phyloP scores from a whole-genome alignment of 805 yeast genomes.

The Sugiyamaella floridensis region DNA sequence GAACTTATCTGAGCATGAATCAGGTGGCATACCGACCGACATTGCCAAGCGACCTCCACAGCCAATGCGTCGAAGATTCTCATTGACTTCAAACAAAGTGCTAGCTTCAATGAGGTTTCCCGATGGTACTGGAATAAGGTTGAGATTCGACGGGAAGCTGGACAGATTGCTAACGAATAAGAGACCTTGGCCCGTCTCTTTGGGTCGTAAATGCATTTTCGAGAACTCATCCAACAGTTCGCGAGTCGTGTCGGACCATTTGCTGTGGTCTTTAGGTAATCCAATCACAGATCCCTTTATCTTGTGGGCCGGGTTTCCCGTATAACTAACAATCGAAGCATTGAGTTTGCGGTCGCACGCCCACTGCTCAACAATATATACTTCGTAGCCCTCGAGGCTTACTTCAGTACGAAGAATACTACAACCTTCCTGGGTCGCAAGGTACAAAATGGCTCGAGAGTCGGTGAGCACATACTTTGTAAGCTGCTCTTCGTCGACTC shows the following conservation, averaged over 20 bases:
- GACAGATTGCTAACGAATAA: constrained; percentile 80
- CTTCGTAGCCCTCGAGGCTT: constrained; percentile 67
- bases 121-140: constrained; percentile 57
- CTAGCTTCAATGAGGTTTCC: constrained; percentile 38
- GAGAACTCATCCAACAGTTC: constrained; percentile 60
- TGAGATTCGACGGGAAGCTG: constrained; percentile 66
- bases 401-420: constrained; percentile 37
- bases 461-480: constrained; percentile 27
- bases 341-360: constrained; percentile 62
- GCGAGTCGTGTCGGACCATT: constrained; percentile 48
- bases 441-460: constrained; percentile 18
- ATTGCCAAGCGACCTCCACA: constrained; percentile 85
- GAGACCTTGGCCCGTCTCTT: constrained; percentile 50
- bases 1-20: constrained; percentile 76
- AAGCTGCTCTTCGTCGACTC: neutral
- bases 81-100: constrained; percentile 60
- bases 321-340: constrained; percentile 68
- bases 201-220: constrained; percentile 62
- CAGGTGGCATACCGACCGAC: constrained; percentile 61
- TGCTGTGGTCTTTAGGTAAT: constrained; percentile 39
- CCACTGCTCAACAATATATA: constrained; percentile 95
- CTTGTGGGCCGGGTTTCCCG: constrained; percentile 69
- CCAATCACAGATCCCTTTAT: constrained; percentile 56
- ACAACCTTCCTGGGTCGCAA: constrained; percentile 25
- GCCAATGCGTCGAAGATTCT: constrained; percentile 64